Evolutionary conservation across 495 filamentous ascomycete genomes (phyloP).

Genomic region (Tuber brumale): DNA sequence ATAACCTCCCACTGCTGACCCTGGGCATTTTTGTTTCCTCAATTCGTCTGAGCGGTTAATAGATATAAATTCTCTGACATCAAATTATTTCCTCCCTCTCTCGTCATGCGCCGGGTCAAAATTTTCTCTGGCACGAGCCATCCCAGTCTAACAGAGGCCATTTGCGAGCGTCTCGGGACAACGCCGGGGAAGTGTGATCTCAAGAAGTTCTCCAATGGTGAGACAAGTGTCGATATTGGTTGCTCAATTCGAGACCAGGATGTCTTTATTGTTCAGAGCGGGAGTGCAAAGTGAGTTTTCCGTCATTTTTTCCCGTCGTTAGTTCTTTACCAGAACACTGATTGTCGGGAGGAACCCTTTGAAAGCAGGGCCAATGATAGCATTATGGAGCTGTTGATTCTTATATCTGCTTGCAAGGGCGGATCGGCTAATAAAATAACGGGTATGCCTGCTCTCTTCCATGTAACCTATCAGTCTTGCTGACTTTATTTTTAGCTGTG

Average conservation of each 20-base stretch:
- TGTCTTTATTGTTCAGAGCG: conserved; percentile 97
- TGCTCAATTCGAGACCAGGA: conserved; percentile 95
- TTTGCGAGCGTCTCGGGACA: conserved; percentile 66
- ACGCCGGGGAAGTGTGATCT: conserved; percentile 58
- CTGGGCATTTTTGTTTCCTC: conserved; percentile 9
- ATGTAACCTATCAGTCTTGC: conserved; percentile 9
- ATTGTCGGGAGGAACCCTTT: conserved; percentile 18
- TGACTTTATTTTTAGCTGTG: conserved; percentile 59
- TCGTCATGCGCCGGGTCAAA: conserved; percentile 59
- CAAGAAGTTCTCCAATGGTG: conserved; percentile 76
- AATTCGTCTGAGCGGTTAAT: neutral
- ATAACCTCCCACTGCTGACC: conserved; percentile 8
- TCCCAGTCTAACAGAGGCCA: conserved; percentile 60
- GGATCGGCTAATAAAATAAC: conserved; percentile 96
- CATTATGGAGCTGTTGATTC: conserved; percentile 96
- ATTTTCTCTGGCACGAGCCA: conserved; percentile 69
- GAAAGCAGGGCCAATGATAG: conserved; percentile 75
- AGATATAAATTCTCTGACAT: neutral
- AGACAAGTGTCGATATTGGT: conserved; percentile 90
- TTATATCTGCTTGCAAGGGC: conserved; percentile 97
- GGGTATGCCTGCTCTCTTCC: conserved; percentile 52
- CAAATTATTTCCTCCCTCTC: neutral
- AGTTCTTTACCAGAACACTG: conserved; percentile 23
- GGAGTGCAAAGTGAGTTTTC: conserved; percentile 61
- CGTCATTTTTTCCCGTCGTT: conserved; percentile 24